Percentiles rank a stretch among this genome's conserved stretches.
Evolutionary conservation across 2,329 filamentous ascomycete genomes (phyloP).

Genomic region (Pseudogymnoascus sp.): DNA sequence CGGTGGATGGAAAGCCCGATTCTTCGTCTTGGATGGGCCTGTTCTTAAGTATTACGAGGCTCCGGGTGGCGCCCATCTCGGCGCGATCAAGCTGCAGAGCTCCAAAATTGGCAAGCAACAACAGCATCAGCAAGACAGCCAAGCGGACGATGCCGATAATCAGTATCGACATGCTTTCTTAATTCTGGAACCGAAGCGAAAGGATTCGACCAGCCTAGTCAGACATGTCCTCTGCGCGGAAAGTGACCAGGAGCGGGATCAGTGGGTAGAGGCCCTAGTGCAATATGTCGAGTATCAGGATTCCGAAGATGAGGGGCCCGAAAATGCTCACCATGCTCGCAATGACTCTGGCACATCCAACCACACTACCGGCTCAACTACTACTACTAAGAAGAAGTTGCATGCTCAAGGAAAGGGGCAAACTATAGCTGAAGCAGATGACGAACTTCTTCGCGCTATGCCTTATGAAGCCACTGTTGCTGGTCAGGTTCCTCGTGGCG

Average conservation of each 20-base stretch:
- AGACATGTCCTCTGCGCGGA: conserved; percentile 94
- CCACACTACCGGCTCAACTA: conserved; percentile 31
- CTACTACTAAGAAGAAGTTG: conserved; percentile 40
- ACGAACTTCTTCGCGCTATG: conserved; percentile 30
- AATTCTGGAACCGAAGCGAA: conserved; percentile 91
- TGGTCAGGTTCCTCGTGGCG: conserved; percentile 28
- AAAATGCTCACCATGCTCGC: conserved; percentile 32
- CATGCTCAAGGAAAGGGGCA: conserved; percentile 29
- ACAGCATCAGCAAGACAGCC: conserved; percentile 48
- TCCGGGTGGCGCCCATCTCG: conserved; percentile 81
- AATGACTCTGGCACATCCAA: conserved; percentile 32
- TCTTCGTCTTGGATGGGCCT: conserved; percentile 61
- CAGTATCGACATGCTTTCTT: conserved; percentile 96
- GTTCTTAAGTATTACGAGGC: conserved; percentile 85
- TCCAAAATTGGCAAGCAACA: conserved; percentile 94
- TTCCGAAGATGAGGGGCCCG: conserved; percentile 45
- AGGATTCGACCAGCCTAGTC: conserved; percentile 79
- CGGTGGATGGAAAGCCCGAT: conserved; percentile 90
- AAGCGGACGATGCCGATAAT: conserved; percentile 74
- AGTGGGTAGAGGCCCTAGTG: conserved; percentile 85
- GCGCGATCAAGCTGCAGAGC: conserved; percentile 83
- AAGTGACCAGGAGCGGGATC: conserved; percentile 83
- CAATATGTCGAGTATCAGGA: conserved; percentile 78
- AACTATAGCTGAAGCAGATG: conserved; percentile 30
- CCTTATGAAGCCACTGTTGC: conserved; percentile 32